A percentile compares a stretch with the other conserved stretches of the same genome.
phyloP scores from a whole-genome alignment of 441 rosid genomes.

The Adansonia rubrostipa region DNA sequence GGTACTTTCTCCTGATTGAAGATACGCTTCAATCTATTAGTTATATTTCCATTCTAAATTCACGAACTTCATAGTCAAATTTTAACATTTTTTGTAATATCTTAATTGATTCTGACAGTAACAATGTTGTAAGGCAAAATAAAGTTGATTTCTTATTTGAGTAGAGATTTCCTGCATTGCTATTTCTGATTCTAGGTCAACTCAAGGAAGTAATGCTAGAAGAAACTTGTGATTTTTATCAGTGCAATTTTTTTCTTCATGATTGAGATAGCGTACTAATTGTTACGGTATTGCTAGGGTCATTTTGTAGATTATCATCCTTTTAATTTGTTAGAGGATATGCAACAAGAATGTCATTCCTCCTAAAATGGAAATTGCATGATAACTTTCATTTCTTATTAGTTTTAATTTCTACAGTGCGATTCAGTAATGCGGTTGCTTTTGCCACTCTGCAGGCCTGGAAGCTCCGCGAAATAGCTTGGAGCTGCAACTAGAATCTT shows the following conservation, averaged over 20 bases:
- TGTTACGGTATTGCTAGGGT: slow-evolving; percentile 8
- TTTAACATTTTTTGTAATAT: not conserved
- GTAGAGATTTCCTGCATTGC: not conserved
- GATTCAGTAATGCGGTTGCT: slow-evolving; percentile 16
- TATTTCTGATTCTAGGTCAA: not conserved
- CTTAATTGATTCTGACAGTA: not conserved
- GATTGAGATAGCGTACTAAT: not conserved
- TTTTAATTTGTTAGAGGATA: not conserved
- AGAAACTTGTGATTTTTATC: not conserved
- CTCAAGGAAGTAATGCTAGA: not conserved
- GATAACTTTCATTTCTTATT: not conserved
- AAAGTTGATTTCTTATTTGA: not conserved
- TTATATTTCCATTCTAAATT: slow-evolving; percentile 3
- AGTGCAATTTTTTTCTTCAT: not conserved
- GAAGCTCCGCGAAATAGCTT: slow-evolving; percentile 92
- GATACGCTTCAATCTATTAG: not conserved
- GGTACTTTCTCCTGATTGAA: not conserved
- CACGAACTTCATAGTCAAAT: not conserved
- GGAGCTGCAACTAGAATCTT: slow-evolving; percentile 71
- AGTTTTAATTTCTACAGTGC: not conserved
- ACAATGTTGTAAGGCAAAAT: not conserved
- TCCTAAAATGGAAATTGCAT: not conserved
- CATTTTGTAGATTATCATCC: slow-evolving; percentile 2
- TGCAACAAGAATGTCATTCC: slow-evolving; percentile 4
- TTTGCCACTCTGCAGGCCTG: slow-evolving; percentile 50